phyloP scores from a whole-genome alignment of 2,329 filamentous ascomycete species.

The Aspergillus viridinutans region DNA sequence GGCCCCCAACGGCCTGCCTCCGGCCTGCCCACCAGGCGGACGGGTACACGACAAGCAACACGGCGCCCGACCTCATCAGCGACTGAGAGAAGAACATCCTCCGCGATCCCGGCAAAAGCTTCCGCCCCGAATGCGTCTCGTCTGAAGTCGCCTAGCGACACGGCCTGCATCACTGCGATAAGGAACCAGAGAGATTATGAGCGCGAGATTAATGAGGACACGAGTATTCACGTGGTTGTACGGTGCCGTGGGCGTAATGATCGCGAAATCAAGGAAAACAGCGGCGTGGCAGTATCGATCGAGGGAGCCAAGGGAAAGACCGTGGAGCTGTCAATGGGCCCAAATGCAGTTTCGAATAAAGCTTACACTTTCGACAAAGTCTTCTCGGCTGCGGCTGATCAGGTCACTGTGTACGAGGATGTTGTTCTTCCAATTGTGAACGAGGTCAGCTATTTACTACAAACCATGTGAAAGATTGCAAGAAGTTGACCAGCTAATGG shows the following conservation, averaged over 20 bases:
- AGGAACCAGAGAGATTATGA: slow-evolving; percentile 86
- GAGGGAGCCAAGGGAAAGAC: slow-evolving; percentile 82
- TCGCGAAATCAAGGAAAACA: slow-evolving; percentile 90
- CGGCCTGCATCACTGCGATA: slow-evolving; percentile 61
- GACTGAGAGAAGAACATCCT: slow-evolving; percentile 60
- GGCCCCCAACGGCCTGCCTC: slow-evolving; percentile 49
- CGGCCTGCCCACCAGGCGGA: slow-evolving; percentile 47
- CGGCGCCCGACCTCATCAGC: slow-evolving; percentile 51
- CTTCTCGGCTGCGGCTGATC: slow-evolving; percentile 90
- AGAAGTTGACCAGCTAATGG: slow-evolving; percentile 9
- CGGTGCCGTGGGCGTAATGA: slow-evolving; percentile 89
- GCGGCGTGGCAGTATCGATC: slow-evolving; percentile 82
- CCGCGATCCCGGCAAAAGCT: slow-evolving; percentile 65
- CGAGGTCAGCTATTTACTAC: slow-evolving; percentile 58
- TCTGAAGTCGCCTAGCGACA: slow-evolving; percentile 41
- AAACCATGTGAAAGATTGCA: neutral
- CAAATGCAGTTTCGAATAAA: slow-evolving; percentile 90
- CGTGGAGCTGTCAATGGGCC: slow-evolving; percentile 86
- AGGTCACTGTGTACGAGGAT: slow-evolving; percentile 91
- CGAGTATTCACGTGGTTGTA: slow-evolving; percentile 97
- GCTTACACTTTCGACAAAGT: slow-evolving; percentile 96
- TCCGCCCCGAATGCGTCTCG: slow-evolving; percentile 39
- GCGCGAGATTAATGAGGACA: slow-evolving; percentile 67
- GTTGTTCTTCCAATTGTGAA: slow-evolving; percentile 89
- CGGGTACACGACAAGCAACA: slow-evolving; percentile 48